Evolutionary conservation across 768 basidiomycete species (phyloP).

Genomic region (Suillus placidus): DNA sequence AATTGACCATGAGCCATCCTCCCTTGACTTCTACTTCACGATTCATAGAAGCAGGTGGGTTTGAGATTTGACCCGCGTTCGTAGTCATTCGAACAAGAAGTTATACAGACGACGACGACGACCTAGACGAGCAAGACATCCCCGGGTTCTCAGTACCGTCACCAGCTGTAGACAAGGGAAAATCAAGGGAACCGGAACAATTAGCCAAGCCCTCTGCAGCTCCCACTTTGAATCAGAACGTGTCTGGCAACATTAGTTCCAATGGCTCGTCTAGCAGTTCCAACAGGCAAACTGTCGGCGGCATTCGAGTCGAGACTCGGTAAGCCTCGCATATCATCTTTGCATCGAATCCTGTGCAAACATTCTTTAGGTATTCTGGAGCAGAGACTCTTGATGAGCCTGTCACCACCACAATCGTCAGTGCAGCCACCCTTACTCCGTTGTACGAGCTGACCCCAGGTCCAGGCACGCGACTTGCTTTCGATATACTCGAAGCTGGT

Average conservation of each 20-base stretch:
- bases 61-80: not conserved
- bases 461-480: conserved; percentile 80
- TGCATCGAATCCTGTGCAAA: not conserved
- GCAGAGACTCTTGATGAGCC: conserved; percentile 93
- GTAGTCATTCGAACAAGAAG: conserved; percentile 13
- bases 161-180: conserved; percentile 66
- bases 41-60: conserved; percentile 78
- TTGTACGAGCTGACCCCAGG: conserved; percentile 14
- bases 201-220: conserved; percentile 45
- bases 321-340: conserved; percentile 35
- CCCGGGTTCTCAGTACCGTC: conserved; percentile 76
- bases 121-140: conserved; percentile 80
- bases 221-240: conserved; percentile 35
- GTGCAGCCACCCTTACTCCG: conserved; percentile 32
- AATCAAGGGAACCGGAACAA: conserved; percentile 62
- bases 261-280: conserved; percentile 44
- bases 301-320: conserved; percentile 88
- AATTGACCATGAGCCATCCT: conserved; percentile 24
- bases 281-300: conserved; percentile 73
- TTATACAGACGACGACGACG: conserved; percentile 61
- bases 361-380: conserved; percentile 62
- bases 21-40: conserved; percentile 62
- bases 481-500: conserved; percentile 93
- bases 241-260: conserved; percentile 78
- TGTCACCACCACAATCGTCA: conserved; percentile 82